Percentiles rank a stretch among this genome's conserved stretches.
These are phyloP conservation scores for Coprinopsis marcescibilis DNA, from an alignment of 768 basidiomycete species.

Conservation along the genomic window DNA sequence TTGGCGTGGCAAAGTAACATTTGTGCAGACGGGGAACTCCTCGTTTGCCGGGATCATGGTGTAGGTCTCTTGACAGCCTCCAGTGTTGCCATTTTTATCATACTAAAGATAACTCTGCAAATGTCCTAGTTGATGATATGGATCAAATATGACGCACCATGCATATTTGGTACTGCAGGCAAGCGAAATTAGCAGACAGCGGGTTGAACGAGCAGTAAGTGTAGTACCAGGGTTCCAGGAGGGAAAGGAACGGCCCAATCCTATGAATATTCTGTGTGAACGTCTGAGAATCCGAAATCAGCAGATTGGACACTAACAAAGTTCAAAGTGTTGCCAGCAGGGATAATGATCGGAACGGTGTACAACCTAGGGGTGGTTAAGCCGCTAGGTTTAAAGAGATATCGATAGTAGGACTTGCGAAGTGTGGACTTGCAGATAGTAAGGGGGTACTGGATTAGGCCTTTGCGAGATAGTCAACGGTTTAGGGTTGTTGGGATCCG, in stretches of 20 bases:
- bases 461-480: slow-evolving; percentile 23
- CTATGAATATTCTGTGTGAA: slow-evolving; percentile 23
- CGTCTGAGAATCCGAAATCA: not conserved
- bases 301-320: slow-evolving; percentile 36
- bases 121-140: not conserved
- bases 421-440: slow-evolving; percentile 55
- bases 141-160: slow-evolving; percentile 38
- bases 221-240: slow-evolving; percentile 48
- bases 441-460: slow-evolving; percentile 50
- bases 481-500: not conserved
- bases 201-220: not conserved
- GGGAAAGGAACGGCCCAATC: slow-evolving; percentile 55
- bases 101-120: slow-evolving; percentile 29
- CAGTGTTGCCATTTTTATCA: slow-evolving; percentile 50
- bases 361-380: slow-evolving; percentile 30
- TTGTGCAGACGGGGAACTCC: slow-evolving; percentile 39
- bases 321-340: slow-evolving; percentile 38
- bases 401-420: slow-evolving; percentile 39
- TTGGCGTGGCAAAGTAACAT: slow-evolving; percentile 40
- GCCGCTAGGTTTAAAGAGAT: not conserved
- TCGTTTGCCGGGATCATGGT: slow-evolving; percentile 43
- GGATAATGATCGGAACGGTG: slow-evolving; percentile 46
- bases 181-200: slow-evolving; percentile 1
- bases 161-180: slow-evolving; percentile 55
- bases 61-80: slow-evolving; percentile 56